Percentiles rank a stretch among this genome's conserved stretches.
Evolutionary conservation across 805 yeast genomes (phyloP).

Genomic region (Cyberlindnera americana): DNA sequence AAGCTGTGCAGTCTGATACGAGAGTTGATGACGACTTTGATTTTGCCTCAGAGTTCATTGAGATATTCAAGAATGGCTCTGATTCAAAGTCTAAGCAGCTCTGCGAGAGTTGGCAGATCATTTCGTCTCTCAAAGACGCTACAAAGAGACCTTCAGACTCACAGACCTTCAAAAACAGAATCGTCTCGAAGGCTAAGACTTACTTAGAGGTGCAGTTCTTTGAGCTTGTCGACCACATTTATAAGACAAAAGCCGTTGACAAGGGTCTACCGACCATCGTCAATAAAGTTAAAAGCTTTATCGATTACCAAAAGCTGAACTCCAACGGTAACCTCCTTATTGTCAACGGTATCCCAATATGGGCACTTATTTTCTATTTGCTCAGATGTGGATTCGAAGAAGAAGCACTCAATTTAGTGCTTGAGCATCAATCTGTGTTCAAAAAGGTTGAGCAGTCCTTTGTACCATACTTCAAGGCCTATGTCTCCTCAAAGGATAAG

Average conservation of each 20-base stretch:
- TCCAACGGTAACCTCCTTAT: slow-evolving; percentile 50
- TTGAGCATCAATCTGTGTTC: slow-evolving; percentile 64
- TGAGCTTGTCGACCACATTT: slow-evolving; percentile 65
- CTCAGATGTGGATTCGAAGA: slow-evolving; percentile 77
- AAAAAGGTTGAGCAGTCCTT: slow-evolving; percentile 83
- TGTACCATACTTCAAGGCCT: slow-evolving; percentile 73
- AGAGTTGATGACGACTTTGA: slow-evolving; percentile 40
- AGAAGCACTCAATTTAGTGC: slow-evolving; percentile 73
- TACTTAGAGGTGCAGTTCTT: slow-evolving; percentile 77
- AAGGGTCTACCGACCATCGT: slow-evolving; percentile 71
- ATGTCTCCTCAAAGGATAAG: slow-evolving; percentile 49
- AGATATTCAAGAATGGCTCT: slow-evolving; percentile 51
- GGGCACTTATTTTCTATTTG: slow-evolving; percentile 87
- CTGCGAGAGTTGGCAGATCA: slow-evolving; percentile 68
- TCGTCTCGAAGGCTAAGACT: slow-evolving; percentile 51
- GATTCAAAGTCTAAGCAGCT: slow-evolving; percentile 69
- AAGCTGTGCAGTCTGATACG: slow-evolving; percentile 31
- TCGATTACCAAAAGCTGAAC: slow-evolving; percentile 43
- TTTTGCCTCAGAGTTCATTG: slow-evolving; percentile 56
- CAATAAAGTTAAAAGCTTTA: slow-evolving; percentile 65
- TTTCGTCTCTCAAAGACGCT: slow-evolving; percentile 38
- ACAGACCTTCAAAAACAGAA: slow-evolving; percentile 29
- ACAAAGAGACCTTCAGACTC: slow-evolving; percentile 19
- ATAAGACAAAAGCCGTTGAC: slow-evolving; percentile 47
- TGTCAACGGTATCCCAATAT: slow-evolving; percentile 84